Conservation (phyloP, 352 stramenopile genomes). For the Globisporangium camurandrum region DNA sequence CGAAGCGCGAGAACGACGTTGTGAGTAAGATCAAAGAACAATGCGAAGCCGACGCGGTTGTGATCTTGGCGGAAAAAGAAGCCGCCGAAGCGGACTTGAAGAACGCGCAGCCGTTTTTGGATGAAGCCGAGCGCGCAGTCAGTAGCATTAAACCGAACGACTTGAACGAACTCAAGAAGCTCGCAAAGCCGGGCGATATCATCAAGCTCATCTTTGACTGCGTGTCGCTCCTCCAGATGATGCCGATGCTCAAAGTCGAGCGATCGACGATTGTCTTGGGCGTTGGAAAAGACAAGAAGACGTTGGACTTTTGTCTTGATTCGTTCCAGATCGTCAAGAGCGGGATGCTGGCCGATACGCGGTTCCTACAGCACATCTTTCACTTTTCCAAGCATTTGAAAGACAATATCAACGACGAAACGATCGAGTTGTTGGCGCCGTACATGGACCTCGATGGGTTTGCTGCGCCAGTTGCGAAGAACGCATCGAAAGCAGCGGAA, state of each 20-base stretch:
- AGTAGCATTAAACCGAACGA: slow-evolving; percentile 87
- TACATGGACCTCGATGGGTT: slow-evolving; percentile 88
- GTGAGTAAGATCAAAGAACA: slow-evolving; percentile 84
- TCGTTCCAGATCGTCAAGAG: slow-evolving; percentile 81
- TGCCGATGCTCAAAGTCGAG: slow-evolving; percentile 67
- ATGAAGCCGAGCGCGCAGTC: slow-evolving; percentile 82
- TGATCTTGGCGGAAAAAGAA: slow-evolving; percentile 81
- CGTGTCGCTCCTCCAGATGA: slow-evolving; percentile 85
- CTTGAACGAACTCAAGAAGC: slow-evolving; percentile 90
- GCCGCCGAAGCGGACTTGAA: slow-evolving; percentile 85
- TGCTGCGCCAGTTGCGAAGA: slow-evolving; percentile 66
- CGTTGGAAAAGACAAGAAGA: slow-evolving; percentile 85
- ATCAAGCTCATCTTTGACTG: slow-evolving; percentile 93
- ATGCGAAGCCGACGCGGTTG: slow-evolving; percentile 68
- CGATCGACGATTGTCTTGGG: slow-evolving; percentile 48
- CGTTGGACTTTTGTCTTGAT: slow-evolving; percentile 76
- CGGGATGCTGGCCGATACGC: slow-evolving; percentile 82
- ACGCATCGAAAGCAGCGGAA: slow-evolving; percentile 87
- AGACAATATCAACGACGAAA: slow-evolving; percentile 92
- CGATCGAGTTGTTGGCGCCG: slow-evolving; percentile 87
- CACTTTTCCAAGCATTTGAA: slow-evolving; percentile 88
- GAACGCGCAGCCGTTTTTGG: slow-evolving; percentile 86
- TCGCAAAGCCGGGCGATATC: slow-evolving; percentile 85
- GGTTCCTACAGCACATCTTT: slow-evolving; percentile 87
- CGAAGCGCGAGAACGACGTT: slow-evolving; percentile 88